Percentiles rank a stretch among this genome's conserved stretches.
phyloP scores from a whole-genome alignment of 73 alveolate species.

The Paraurostyla sp. region DNA sequence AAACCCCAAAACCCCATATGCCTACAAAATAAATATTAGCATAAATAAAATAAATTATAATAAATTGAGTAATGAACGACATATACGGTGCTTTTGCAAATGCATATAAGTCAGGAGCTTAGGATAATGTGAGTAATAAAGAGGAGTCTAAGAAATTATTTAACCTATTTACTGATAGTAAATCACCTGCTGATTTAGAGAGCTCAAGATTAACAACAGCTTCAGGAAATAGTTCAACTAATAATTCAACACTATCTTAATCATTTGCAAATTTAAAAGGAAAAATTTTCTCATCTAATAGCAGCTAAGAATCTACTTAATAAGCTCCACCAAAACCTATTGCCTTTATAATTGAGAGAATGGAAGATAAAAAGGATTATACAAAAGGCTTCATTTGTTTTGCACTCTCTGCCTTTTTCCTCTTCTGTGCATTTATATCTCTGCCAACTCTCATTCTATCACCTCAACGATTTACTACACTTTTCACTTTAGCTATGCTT shows the following conservation, averaged over 20 bases:
- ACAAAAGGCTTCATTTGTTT: conserved; percentile 29
- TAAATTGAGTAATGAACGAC: conserved; percentile 27
- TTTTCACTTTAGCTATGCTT: conserved; percentile 43
- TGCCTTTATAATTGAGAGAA: neutral
- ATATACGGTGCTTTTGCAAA: conserved; percentile 42
- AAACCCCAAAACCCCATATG: too few species aligned
- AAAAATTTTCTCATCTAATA: neutral
- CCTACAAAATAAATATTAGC: too few species aligned
- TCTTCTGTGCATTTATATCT: neutral
- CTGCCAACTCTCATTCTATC: conserved; percentile 32
- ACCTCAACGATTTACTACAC: neutral
- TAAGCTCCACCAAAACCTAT: neutral
- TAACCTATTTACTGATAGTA: neutral
- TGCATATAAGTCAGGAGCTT: conserved; percentile 26
- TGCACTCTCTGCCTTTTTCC: neutral
- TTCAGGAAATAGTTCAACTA: neutral
- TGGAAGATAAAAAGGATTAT: conserved; percentile 34
- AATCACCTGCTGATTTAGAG: neutral
- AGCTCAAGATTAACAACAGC: neutral
- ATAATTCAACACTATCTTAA: neutral
- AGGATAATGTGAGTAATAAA: neutral
- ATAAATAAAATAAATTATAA: neutral
- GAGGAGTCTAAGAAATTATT: conserved; percentile 32
- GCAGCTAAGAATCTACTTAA: neutral
- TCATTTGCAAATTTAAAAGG: conserved; percentile 13